Conservation (phyloP, 352 stramenopile species). For the Globisporangium carolinianum region DNA sequence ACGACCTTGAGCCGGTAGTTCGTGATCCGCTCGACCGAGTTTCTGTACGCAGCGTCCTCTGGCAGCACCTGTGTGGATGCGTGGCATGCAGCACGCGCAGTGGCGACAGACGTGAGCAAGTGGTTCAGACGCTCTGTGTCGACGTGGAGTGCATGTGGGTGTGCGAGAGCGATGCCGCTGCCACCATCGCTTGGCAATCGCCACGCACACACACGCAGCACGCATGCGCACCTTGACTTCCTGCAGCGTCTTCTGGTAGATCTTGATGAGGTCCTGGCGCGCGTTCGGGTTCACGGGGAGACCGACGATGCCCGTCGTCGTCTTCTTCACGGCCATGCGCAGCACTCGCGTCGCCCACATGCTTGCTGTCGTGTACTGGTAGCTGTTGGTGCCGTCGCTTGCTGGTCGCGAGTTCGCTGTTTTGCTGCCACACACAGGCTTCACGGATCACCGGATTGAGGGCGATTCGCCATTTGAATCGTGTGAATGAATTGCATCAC, state of each 20-base stretch:
- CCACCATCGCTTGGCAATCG: background rate
- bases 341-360: constrained; percentile 84
- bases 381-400: constrained; percentile 4
- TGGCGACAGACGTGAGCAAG: background rate
- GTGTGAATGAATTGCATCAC: too few species aligned
- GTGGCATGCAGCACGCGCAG: too few species aligned
- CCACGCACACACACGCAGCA: background rate
- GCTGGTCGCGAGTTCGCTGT: constrained; percentile 4
- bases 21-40: constrained; percentile 79
- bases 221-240: constrained; percentile 53
- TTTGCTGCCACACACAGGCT: constrained; percentile 13
- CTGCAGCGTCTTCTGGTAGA: constrained; percentile 80
- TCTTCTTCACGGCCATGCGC: constrained; percentile 84
- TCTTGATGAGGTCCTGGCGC: constrained; percentile 74
- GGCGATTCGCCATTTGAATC: too few species aligned
- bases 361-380: constrained; percentile 10
- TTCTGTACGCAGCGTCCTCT: constrained; percentile 62
- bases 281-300: constrained; percentile 80
- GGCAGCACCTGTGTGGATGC: constrained; percentile 37
- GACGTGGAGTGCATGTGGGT: too few species aligned
- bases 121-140: too few species aligned
- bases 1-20: constrained; percentile 79
- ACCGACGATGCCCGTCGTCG: constrained; percentile 79
- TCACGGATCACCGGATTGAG: too few species aligned
- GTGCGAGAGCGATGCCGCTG: too few species aligned